These are phyloP conservation scores for Lathyrus aphaca DNA, from an alignment of 306 rosid genomes.

Conservation along the genomic window DNA sequence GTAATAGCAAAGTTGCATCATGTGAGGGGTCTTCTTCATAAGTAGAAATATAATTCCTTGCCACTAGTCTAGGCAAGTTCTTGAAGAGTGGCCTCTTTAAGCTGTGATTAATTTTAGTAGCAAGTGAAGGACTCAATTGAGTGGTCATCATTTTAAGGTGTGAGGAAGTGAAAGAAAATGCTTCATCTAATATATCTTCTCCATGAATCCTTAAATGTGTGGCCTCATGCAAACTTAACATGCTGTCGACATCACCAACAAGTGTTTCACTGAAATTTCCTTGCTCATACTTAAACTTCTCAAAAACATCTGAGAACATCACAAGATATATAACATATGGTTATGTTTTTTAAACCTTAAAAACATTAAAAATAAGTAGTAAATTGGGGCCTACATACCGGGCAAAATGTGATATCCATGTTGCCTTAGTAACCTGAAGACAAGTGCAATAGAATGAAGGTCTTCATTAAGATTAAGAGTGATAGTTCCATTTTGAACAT, in stretches of 20 bases:
- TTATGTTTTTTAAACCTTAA: neutral
- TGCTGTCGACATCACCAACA: constrained; percentile 23
- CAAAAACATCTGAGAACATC: constrained; percentile 39
- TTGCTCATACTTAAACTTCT: constrained; percentile 41
- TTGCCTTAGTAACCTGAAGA: constrained; percentile 32
- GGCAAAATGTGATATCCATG: constrained; percentile 25
- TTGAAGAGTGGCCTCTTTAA: constrained; percentile 39
- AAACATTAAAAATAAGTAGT: neutral
- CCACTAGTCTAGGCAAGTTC: constrained; percentile 42
- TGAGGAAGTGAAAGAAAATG: constrained; percentile 42
- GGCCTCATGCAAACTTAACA: constrained; percentile 62
- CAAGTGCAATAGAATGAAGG: constrained; percentile 2
- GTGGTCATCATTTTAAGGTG: constrained; percentile 28
- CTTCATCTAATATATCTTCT: constrained; percentile 57
- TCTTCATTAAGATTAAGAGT: neutral
- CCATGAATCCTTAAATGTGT: constrained; percentile 43
- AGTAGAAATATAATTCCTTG: constrained; percentile 39
- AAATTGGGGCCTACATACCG: neutral
- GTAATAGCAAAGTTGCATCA: constrained; percentile 32
- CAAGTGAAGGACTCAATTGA: constrained; percentile 31
- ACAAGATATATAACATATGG: neutral
- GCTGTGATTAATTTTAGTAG: constrained; percentile 37
- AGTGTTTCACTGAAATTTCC: constrained; percentile 27
- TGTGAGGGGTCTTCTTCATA: constrained; percentile 49
- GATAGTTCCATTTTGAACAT: constrained; percentile 15